A percentile compares a stretch with the other conserved stretches of the same genome.
These are phyloP conservation scores for Pinguiococcus pyrenoidosus DNA, from an alignment of 108 stramenopile genomes.

Conservation along the genomic window DNA sequence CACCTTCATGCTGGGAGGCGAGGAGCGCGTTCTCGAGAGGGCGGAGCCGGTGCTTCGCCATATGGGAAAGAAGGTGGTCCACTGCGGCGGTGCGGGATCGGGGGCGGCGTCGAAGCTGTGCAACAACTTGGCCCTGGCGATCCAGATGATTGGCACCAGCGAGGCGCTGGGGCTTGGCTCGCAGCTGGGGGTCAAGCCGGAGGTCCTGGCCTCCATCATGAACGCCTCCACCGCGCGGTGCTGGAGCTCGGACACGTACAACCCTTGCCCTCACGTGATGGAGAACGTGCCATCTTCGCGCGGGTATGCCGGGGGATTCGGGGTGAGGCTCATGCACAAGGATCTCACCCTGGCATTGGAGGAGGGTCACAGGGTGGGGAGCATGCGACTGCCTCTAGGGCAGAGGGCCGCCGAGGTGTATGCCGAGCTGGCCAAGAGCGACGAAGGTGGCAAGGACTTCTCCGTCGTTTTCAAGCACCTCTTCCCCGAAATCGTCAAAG, in stretches of 20 bases:
- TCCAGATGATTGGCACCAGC: constrained; percentile 74
- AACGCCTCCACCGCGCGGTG: constrained; percentile 81
- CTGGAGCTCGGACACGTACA: constrained; percentile 80
- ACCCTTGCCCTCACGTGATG: constrained; percentile 74
- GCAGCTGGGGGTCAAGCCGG: constrained; percentile 68
- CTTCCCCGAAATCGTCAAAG: too few species aligned
- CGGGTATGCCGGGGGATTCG: constrained; percentile 7
- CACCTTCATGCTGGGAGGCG: constrained; percentile 81
- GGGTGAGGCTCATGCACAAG: constrained; percentile 5
- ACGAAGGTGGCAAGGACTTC: constrained; percentile 3
- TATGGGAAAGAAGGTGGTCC: constrained; percentile 62
- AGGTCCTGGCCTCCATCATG: constrained; percentile 61
- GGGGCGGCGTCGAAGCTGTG: constrained; percentile 74
- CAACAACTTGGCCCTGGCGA: constrained; percentile 80
- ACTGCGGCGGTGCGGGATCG: constrained; percentile 62
- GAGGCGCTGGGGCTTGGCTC: constrained; percentile 87
- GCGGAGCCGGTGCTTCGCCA: constrained; percentile 40
- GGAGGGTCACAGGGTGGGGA: not conserved
- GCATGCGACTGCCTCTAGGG: constrained; percentile 2
- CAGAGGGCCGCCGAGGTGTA: constrained; percentile 4
- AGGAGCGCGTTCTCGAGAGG: constrained; percentile 25
- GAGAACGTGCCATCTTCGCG: constrained; percentile 30
- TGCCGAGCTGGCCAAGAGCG: not conserved
- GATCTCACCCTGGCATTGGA: constrained; percentile 6
- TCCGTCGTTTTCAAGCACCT: constrained; percentile 1